Base-by-base conservation (phyloP, 441 rosid genomes). In the Corymbia calophylla region DNA sequence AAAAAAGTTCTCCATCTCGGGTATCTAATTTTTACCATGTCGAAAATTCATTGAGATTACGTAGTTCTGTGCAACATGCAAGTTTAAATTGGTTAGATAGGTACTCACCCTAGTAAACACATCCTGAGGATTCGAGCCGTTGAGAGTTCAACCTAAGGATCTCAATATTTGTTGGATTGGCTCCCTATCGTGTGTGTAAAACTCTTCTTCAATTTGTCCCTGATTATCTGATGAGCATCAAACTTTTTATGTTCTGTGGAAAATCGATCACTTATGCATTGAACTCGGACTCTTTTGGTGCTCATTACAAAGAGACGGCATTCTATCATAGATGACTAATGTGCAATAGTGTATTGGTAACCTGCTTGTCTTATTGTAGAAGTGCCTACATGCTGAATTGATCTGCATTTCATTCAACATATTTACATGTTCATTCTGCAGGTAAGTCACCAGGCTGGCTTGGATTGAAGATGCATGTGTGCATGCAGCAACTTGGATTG, bases 1-100 rank as follows among this genome's bases (percentile, higher is more conserved):
- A 96, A 96, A 95, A 97, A 96, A 90, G 91, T 93, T 9, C 98
- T 96, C 91, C 96, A 97, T 92, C 98, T 96, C 68, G 98, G 99
- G 94, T 97, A 90, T 29, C 32, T 68, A 11, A 44, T 53, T 81
- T 81, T 16, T 47, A 31, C 51, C 3, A 15, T 9, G 44, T 56
- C n/a, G 9, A 39, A 49, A 84, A 35, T 44, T 56, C 48, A 9
- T 23, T 32, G 51, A 23, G 51, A 73, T 39, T 73, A 39, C 77
- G 23, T 66, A 6, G 17, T 66, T 35, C 47, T 70, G 25, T 18
- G 47, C 47, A 66, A 64, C 39, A 16, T 66, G 11, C 73, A 15
- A 66, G 73, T 66, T 58, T 66, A 21, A 18, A 31, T 31, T 5
- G 1, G 81, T 70, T 25, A 70, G 3, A 70, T 70, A 32, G 81